A percentile compares a stretch with the other conserved stretches of the same genome.
phyloP scores from a whole-genome alignment of 1,284 basidiomycete genomes.

The Boletellus deceptivus region DNA sequence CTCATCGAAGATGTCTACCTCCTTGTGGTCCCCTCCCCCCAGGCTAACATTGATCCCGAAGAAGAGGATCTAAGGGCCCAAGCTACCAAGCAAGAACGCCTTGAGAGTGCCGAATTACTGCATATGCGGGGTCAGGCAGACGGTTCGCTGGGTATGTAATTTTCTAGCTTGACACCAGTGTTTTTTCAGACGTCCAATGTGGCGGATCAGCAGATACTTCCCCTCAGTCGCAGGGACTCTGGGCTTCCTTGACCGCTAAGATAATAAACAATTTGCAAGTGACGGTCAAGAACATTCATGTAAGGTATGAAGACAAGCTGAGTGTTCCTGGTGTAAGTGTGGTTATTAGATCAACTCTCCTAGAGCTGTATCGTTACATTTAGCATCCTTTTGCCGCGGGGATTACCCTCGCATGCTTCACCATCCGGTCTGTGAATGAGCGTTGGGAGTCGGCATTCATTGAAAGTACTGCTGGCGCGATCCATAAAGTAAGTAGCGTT shows the following conservation, averaged over 20 bases:
- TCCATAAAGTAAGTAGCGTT: conserved; percentile 73
- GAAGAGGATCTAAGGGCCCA: conserved; percentile 86
- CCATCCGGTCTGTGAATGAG: conserved; percentile 90
- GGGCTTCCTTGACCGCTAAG: conserved; percentile 85
- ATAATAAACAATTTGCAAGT: conserved; percentile 97
- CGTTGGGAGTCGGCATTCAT: conserved; percentile 96
- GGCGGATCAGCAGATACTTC: conserved; percentile 49
- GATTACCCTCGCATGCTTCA: conserved; percentile 89
- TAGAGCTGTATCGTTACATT: conserved; percentile 1
- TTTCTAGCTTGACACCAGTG: conserved; percentile 2
- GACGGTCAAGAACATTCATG: conserved; percentile 91
- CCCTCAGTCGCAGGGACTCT: conserved; percentile 77
- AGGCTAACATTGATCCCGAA: conserved; percentile 70
- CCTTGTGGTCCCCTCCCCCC: conserved; percentile 83
- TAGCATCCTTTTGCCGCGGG: conserved; percentile 96
- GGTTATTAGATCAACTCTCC: background rate
- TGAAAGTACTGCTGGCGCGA: conserved; percentile 82
- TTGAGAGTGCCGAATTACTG: conserved; percentile 87
- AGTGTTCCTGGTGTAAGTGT: conserved; percentile 84
- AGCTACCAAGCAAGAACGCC: conserved; percentile 84
- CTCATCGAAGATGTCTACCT: conserved; percentile 94
- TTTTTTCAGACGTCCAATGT: background rate
- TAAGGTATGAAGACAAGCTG: conserved; percentile 94
- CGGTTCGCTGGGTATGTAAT: conserved; percentile 43
- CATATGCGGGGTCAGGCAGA: conserved; percentile 69